A percentile compares a stretch with the other conserved stretches of the same genome.
These are phyloP conservation scores for Podospora pseudopauciseta DNA, from an alignment of 495 filamentous ascomycete species.

Conservation along the genomic window DNA sequence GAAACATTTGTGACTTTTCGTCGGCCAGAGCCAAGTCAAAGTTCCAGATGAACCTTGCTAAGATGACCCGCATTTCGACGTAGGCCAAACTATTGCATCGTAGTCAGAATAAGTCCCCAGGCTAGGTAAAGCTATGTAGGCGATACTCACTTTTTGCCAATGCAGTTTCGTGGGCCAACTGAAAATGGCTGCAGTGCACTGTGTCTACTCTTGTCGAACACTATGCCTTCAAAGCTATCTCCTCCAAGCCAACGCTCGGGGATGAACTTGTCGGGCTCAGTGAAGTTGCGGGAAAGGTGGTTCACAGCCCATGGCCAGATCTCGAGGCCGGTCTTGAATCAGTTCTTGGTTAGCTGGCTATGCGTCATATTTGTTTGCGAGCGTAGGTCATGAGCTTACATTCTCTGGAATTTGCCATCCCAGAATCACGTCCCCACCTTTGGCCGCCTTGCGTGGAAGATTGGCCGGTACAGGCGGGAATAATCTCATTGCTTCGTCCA, in stretches of 20 bases:
- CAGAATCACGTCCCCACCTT: constrained; percentile 44
- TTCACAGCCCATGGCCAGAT: constrained; percentile 49
- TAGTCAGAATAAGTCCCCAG: background rate
- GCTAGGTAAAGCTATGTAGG: background rate
- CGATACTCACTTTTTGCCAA: constrained; percentile 42
- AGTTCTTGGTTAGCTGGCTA: constrained; percentile 9
- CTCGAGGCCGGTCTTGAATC: constrained; percentile 46
- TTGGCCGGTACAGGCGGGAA: constrained; percentile 49
- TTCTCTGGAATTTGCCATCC: constrained; percentile 41
- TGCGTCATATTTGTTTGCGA: no score
- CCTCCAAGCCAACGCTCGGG: constrained; percentile 51
- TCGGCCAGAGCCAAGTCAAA: constrained; percentile 48
- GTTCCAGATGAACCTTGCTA: constrained; percentile 48
- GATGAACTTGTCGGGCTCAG: constrained; percentile 42
- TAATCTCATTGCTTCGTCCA: constrained; percentile 55
- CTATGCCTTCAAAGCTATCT: constrained; percentile 26
- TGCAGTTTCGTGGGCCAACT: constrained; percentile 46
- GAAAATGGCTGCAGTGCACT: constrained; percentile 45
- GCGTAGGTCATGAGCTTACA: constrained; percentile 26
- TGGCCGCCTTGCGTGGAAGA: constrained; percentile 39
- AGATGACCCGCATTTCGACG: constrained; percentile 46
- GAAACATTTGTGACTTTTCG: constrained; percentile 28
- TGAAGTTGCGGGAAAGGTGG: constrained; percentile 44
- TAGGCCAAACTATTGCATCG: constrained; percentile 22
- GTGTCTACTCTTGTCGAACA: constrained; percentile 42